A percentile compares a stretch with the other conserved stretches of the same genome.
These are phyloP conservation scores for Phenoliferia sp. DNA, from an alignment of 1,284 basidiomycete species.

Conservation along the genomic window DNA sequence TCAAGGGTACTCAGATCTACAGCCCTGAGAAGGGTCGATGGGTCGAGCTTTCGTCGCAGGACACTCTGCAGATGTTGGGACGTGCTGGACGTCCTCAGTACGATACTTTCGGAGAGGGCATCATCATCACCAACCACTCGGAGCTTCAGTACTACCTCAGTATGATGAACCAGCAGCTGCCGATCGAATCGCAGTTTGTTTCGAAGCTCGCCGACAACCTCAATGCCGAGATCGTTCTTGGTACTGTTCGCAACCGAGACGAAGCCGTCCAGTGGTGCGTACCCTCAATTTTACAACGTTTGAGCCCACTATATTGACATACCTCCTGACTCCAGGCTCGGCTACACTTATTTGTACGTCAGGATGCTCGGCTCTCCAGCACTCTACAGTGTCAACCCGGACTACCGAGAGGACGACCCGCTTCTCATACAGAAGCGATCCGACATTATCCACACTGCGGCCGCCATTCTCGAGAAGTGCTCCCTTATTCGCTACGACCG, in stretches of 20 bases:
- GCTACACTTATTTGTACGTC: constrained; percentile 94
- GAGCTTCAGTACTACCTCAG: constrained; percentile 96
- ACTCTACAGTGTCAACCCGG: constrained; percentile 82
- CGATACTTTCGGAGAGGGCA: constrained; percentile 95
- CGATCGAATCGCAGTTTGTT: constrained; percentile 95
- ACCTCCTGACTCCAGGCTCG: constrained; percentile 47
- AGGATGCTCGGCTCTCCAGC: constrained; percentile 88
- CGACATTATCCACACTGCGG: constrained; percentile 91
- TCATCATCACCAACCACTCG: constrained; percentile 96
- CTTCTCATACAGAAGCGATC: constrained; percentile 78
- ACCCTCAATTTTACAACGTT: neutral
- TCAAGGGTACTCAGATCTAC: constrained; percentile 99
- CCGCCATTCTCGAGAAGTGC: constrained; percentile 88
- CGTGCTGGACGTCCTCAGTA: constrained; percentile 96
- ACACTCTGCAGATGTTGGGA: constrained; percentile 98
- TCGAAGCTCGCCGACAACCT: constrained; percentile 89
- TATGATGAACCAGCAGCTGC: constrained; percentile 89
- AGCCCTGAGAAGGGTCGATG: constrained; percentile 98
- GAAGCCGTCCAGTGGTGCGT: constrained; percentile 90
- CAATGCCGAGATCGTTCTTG: constrained; percentile 96
- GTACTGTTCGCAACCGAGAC: constrained; percentile 89
- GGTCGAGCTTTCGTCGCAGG: constrained; percentile 93
- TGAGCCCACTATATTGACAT: neutral
- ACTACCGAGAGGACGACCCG: constrained; percentile 77
- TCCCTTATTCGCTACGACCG: constrained; percentile 92